Percentiles rank a stretch among this genome's conserved stretches.
Evolutionary conservation across 495 filamentous ascomycete species (phyloP).

Genomic region (Tuber indicum): DNA sequence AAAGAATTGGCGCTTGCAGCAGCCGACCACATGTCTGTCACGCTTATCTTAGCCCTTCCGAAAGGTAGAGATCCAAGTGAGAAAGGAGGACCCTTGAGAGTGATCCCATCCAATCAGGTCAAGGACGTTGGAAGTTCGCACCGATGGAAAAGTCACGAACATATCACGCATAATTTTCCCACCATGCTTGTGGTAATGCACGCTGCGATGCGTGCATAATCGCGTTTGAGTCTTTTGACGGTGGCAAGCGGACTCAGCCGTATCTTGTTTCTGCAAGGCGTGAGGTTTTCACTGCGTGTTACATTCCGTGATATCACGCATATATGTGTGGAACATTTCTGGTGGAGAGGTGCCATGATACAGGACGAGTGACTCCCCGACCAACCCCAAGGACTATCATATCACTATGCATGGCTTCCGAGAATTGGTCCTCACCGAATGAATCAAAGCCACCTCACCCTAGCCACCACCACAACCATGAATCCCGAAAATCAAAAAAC

Average conservation of each 20-base stretch:
- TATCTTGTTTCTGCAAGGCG: neutral
- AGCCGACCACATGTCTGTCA: slow-evolving; percentile 1
- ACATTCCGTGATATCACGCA: neutral
- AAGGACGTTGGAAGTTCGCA: neutral
- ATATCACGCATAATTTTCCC: neutral
- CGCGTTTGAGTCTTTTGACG: neutral
- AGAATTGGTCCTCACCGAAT: neutral
- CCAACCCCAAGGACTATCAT: neutral
- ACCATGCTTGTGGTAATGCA: neutral
- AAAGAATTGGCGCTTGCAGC: neutral
- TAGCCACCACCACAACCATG: neutral
- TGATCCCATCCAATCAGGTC: neutral
- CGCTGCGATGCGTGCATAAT: neutral
- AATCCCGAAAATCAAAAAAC: neutral
- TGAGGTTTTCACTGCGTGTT: neutral
- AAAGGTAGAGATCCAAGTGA: neutral
- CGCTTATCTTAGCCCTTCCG: slow-evolving; percentile 3
- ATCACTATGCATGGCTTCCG: neutral
- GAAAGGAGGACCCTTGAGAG: neutral
- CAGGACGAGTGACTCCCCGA: neutral
- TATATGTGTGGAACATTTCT: neutral
- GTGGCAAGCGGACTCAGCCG: neutral
- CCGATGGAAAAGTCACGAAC: neutral
- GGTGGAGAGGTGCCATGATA: neutral
- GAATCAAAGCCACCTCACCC: neutral